Percentiles rank a stretch among this genome's conserved stretches.
Conservation (phyloP, 106 monocot genomes). For the Dendrobium nobile region DNA sequence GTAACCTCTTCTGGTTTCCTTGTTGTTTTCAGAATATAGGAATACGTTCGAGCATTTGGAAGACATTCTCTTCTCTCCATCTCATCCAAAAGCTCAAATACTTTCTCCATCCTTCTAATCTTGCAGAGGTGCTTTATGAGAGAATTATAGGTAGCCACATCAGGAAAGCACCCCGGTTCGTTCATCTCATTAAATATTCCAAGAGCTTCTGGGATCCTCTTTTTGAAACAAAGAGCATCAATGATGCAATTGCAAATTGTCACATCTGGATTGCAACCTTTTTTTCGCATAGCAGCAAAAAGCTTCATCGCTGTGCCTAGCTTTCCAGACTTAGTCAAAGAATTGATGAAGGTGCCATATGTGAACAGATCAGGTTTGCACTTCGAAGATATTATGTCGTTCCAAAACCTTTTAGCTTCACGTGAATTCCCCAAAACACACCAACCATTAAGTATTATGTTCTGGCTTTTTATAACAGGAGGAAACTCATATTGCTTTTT, state of each 20-base stretch:
- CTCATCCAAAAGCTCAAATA: constrained; percentile 56
- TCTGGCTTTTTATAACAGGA: constrained; percentile 64
- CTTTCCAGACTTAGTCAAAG: constrained; percentile 66
- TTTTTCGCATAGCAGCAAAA: constrained; percentile 63
- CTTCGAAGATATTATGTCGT: constrained; percentile 62
- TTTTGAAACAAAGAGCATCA: constrained; percentile 78
- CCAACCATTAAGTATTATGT: constrained; percentile 92
- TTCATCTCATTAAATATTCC: constrained; percentile 72
- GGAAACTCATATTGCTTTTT: constrained; percentile 63
- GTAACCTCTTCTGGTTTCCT: constrained; percentile 45
- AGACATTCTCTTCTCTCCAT: constrained; percentile 60
- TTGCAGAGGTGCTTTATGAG: constrained; percentile 82
- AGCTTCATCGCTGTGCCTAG: constrained; percentile 50
- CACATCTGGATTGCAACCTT: constrained; percentile 62
- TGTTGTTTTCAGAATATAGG: constrained; percentile 49
- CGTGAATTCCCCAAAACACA: constrained; percentile 62
- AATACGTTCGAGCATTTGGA: constrained; percentile 65
- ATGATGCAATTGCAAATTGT: constrained; percentile 75
- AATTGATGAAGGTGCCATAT: constrained; percentile 74
- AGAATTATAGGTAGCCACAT: constrained; percentile 76
- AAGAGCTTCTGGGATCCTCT: constrained; percentile 79
- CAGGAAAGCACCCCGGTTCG: constrained; percentile 48
- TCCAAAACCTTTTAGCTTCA: constrained; percentile 84
- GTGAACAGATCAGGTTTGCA: constrained; percentile 74
- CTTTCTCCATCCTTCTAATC: constrained; percentile 70